Base-by-base conservation (phyloP, 306 rosid species). In the Lathyrus aphaca region DNA sequence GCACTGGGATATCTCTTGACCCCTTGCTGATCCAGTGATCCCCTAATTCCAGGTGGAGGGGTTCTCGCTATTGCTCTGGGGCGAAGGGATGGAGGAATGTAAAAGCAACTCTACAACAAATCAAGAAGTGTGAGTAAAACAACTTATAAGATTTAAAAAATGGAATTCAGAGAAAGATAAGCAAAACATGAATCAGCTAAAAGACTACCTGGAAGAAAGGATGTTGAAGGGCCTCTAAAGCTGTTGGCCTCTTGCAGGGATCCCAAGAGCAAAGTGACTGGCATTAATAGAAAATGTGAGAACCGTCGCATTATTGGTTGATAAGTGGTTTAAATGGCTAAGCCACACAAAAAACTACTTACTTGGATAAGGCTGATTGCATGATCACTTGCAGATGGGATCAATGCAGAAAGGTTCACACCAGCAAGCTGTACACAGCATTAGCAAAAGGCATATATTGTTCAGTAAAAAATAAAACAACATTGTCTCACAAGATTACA, bases 191-290 rank as follows among this genome's bases (percentile, higher is more conserved):
- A 74, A 73, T 23, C 51, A 53, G 53, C 35, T 44, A 50, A 51
- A 67, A 59, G 61, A 19, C 12, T 44, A 88, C 99, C 92, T 91
- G 96, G 64, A 95, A 95, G 91, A 95, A 95, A 77, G 97, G 96
- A 82, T 95, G 96, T 68, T 91, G 99, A 68, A 95, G 99, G 71
- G 88, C 96, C 85, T 83, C 97, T 21, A 76, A 74, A 75, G 99
- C 97, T 10, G 97, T 72, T 59, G 99, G 99, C 85, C 99, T 95
- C 83, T 83, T 91, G 76, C 81, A 77, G 10, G 99, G 97, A 82
- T 95, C 99, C 99, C 99, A 95, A 4, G 95, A 89, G 79, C 97
- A 91, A 72, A 95, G 99, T 27, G 92, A 83, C 99, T 95, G 51
- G 46, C 48, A 87, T 46, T 3, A 4, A 17, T 14, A 54, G 21